These are phyloP conservation scores for Penicillium occitanis DNA, from an alignment of 2,329 filamentous ascomycete species.

Conservation along the genomic window DNA sequence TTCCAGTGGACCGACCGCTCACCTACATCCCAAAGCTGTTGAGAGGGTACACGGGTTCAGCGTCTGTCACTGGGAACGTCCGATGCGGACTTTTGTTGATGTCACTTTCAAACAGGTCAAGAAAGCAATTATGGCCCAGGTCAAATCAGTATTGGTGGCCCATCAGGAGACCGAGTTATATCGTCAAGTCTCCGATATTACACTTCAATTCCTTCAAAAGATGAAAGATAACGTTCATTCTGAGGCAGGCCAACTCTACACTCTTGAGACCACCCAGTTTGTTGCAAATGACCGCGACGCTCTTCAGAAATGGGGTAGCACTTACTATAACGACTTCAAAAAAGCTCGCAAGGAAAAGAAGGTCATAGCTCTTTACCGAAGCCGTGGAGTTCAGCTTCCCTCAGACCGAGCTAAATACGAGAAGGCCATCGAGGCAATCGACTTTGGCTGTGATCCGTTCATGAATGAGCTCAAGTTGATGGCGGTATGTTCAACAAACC, in stretches of 20 bases:
- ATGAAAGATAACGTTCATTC: constrained; percentile 42
- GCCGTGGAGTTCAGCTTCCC: not conserved
- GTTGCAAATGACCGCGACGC: constrained; percentile 4
- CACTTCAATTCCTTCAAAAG: constrained; percentile 49
- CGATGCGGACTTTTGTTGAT: constrained; percentile 47
- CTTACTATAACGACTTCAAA: not conserved
- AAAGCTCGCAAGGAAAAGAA: constrained; percentile 2
- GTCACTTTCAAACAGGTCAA: constrained; percentile 33
- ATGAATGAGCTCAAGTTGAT: constrained; percentile 43
- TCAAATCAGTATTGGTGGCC: constrained; percentile 42
- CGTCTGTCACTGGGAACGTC: constrained; percentile 58
- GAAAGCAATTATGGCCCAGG: constrained; percentile 44
- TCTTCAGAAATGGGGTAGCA: not conserved
- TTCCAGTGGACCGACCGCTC: constrained; percentile 57
- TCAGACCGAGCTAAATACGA: constrained; percentile 20
- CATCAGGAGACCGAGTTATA: constrained; percentile 40
- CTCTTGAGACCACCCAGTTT: not conserved
- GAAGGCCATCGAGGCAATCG: constrained; percentile 19
- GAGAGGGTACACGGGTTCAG: constrained; percentile 58
- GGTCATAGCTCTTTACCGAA: not conserved
- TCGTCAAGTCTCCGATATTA: constrained; percentile 37
- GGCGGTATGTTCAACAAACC: constrained; percentile 35
- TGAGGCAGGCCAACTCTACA: constrained; percentile 35
- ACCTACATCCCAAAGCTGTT: constrained; percentile 61
- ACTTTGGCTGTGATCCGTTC: constrained; percentile 37